Conservation (phyloP, 495 filamentous ascomycete genomes). For the Letharia columbiana region DNA sequence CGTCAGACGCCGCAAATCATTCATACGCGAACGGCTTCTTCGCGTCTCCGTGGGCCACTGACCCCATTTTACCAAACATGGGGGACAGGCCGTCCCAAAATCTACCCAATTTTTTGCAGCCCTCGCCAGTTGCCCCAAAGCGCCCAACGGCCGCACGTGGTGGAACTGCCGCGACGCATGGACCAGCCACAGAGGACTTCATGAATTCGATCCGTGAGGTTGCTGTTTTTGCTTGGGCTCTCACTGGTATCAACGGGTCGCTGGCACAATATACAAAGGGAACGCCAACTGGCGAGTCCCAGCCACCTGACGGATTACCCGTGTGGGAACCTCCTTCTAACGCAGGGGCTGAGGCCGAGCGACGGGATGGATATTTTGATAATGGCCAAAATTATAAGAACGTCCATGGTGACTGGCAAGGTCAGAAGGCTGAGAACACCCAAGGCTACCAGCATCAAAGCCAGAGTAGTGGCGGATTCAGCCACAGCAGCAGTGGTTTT, state of each 20-base stretch:
- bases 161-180: constrained; percentile 35
- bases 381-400: background rate
- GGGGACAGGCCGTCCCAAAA: constrained; percentile 12
- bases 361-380: constrained; percentile 1
- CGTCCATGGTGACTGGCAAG: background rate
- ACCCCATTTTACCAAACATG: constrained; percentile 43
- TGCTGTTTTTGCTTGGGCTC: constrained; percentile 74
- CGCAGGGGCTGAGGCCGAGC: constrained; percentile 8
- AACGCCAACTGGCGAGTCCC: constrained; percentile 49
- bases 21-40: constrained; percentile 60
- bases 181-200: constrained; percentile 46
- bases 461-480: background rate
- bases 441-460: background rate
- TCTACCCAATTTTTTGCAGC: constrained; percentile 18
- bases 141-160: constrained; percentile 34
- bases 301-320: constrained; percentile 49
- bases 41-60: constrained; percentile 65
- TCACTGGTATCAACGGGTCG: constrained; percentile 73
- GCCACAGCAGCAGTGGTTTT: background rate
- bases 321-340: constrained; percentile 39
- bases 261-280: constrained; percentile 56
- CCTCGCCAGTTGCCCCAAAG: constrained; percentile 26
- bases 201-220: constrained; percentile 78
- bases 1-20: constrained; percentile 37
- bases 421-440: background rate